These are phyloP conservation scores for Melanomma pulvis-pyrius DNA, from an alignment of 495 filamentous ascomycete genomes.

Conservation along the genomic window DNA sequence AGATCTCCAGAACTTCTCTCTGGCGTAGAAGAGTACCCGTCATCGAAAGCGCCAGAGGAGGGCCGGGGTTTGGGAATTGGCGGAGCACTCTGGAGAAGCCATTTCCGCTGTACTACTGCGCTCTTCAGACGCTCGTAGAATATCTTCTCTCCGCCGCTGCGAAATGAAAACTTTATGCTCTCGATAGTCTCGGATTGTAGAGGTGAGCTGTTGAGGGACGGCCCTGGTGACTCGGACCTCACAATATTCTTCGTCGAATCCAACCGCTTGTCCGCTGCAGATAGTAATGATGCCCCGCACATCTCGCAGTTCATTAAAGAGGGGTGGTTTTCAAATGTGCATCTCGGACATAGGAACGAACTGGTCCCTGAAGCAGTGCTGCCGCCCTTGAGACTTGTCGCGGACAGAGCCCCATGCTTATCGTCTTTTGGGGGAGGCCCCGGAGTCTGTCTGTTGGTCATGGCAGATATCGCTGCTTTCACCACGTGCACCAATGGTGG, in stretches of 20 bases:
- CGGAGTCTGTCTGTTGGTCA: constrained; percentile 40
- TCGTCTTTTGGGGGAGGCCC: background rate
- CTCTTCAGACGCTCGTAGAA: constrained; percentile 88
- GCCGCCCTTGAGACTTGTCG: background rate
- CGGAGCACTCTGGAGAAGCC: constrained; percentile 91
- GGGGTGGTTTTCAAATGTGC: constrained; percentile 92
- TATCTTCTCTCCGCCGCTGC: constrained; percentile 82
- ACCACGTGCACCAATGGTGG: constrained; percentile 78
- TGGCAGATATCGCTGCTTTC: constrained; percentile 74
- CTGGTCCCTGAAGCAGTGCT: background rate
- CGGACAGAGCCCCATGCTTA: background rate
- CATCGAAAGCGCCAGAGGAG: constrained; percentile 28
- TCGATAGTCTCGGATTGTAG: constrained; percentile 63
- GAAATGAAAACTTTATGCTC: constrained; percentile 88
- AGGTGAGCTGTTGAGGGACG: constrained; percentile 50
- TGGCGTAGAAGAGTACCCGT: constrained; percentile 7
- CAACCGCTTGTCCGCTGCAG: constrained; percentile 46
- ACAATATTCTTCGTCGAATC: constrained; percentile 48
- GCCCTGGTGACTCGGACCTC: constrained; percentile 78
- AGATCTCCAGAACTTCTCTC: constrained; percentile 14
- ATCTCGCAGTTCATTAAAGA: constrained; percentile 87
- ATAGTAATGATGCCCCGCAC: constrained; percentile 76
- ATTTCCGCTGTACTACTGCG: constrained; percentile 89
- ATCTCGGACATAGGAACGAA: constrained; percentile 75
- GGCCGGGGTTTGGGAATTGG: constrained; percentile 71